These are phyloP conservation scores for Aspergillus fumigatus DNA, from an alignment of 2,329 filamentous ascomycete species.

Conservation along the genomic window DNA sequence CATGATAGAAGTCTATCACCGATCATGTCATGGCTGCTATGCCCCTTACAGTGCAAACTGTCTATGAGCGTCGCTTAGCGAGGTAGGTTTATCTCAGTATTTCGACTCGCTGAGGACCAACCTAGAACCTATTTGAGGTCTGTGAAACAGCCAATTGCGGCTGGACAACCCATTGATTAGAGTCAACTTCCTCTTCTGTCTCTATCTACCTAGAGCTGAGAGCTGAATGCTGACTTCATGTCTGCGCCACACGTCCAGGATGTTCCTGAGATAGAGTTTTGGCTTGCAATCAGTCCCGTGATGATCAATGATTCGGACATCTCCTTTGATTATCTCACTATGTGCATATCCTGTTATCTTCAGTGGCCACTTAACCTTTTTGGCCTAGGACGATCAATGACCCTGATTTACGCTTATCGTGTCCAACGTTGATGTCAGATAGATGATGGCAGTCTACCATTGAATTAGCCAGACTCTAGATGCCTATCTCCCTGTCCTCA, in stretches of 20 bases:
- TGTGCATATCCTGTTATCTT: background rate
- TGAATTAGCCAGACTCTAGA: background rate
- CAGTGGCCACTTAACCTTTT: background rate
- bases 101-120: background rate
- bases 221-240: conserved; percentile 9
- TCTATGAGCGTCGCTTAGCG: no score
- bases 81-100: no score
- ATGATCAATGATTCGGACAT: background rate
- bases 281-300: background rate
- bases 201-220: no score
- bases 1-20: background rate
- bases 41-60: background rate
- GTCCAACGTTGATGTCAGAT: background rate
- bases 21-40: background rate
- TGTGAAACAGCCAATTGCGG: background rate
- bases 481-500: no score
- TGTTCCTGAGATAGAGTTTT: background rate
- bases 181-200: background rate
- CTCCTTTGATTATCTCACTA: background rate
- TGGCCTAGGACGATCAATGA: no score
- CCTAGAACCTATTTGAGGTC: background rate
- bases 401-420: background rate
- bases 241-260: conserved; percentile 6
- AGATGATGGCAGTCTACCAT: background rate
- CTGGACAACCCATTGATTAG: background rate